Base-by-base conservation (phyloP, 805 yeast species). In the Peterozyma toletana region DNA sequence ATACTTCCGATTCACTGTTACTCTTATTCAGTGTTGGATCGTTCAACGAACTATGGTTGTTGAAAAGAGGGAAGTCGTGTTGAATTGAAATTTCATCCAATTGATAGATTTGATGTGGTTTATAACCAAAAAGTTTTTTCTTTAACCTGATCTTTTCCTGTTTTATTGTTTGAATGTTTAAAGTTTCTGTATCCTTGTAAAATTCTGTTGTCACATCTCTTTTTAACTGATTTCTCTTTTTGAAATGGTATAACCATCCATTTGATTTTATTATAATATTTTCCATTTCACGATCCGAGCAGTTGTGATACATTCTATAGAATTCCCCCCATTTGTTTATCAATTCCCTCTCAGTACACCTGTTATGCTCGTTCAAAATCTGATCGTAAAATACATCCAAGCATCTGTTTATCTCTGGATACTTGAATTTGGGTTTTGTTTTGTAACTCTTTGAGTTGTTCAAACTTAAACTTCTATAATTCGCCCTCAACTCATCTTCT, bases 241-340 rank as follows among this genome's bases (percentile, higher is more conserved):
- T 67, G 54, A 68, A 68, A 48, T 65, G 64, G 37, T 64, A 63
- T 5, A 68, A 44, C 73, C 72, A 68, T 0, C 73, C 73, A 47
- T 65, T 65, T 1, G 69, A 60, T 46, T 62, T 62, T 9, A 39
- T 39, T 11, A 38, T 35, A 10, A 39, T 16, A 16, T 16, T 39
- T 2, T 15, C 40, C 10, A 39, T 15, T 1, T 38, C 45, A 3
- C 41, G 33, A 15, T 38, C 38, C 6, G 43, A 31, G 11, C 37
- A 21, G 14, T 47, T 39, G 43, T 59, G 52, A 44, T 52, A 59
- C 10, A 46, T 35, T 35, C 47, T 51, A 44, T 47, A 52, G 30
- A 59, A 48, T 2, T 51, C 49, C 4, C 53, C 40, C 63, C 60
- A 66, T 48, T 65, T 60, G 7, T 54, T 44, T n/a, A 58, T 51